Percentiles rank a stretch among this genome's conserved stretches.
phyloP scores from a whole-genome alignment of 2,329 filamentous ascomycete species.

The Fonsecaea pugnacius region DNA sequence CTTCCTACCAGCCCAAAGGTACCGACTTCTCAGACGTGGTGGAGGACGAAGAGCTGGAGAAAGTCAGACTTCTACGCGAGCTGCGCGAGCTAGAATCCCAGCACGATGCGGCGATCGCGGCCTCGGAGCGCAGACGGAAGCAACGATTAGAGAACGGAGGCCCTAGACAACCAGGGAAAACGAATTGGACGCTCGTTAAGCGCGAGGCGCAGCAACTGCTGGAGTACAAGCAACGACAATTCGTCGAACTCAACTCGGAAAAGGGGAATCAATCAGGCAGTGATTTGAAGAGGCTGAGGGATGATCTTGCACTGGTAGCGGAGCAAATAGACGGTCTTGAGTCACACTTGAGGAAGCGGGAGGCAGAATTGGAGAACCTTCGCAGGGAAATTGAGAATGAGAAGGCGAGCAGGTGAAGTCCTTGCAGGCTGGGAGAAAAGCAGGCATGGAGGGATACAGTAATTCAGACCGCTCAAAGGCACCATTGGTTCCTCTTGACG shows the following conservation, averaged over 20 bases:
- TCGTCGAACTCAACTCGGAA: slow-evolving; percentile 68
- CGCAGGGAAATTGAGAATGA: slow-evolving; percentile 84
- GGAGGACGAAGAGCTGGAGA: slow-evolving; percentile 93
- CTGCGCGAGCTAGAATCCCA: slow-evolving; percentile 86
- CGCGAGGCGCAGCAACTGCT: slow-evolving; percentile 90
- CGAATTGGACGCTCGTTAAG: slow-evolving; percentile 87
- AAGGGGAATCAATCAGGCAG: slow-evolving; percentile 69
- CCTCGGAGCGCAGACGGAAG: slow-evolving; percentile 64
- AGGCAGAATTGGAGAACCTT: slow-evolving; percentile 76
- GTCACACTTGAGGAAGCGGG: slow-evolving; percentile 74
- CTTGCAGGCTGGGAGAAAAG: background rate
- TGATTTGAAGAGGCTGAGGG: slow-evolving; percentile 74
- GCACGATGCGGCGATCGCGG: slow-evolving; percentile 78
- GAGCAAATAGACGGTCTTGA: slow-evolving; percentile 94
- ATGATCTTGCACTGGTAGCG: slow-evolving; percentile 86
- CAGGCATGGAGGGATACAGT: slow-evolving; percentile 6
- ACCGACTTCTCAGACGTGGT: slow-evolving; percentile 88
- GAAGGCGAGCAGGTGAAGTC: slow-evolving; percentile 59
- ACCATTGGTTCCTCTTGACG: slow-evolving; percentile 13
- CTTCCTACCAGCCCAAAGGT: slow-evolving; percentile 71
- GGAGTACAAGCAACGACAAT: slow-evolving; percentile 86
- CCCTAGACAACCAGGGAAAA: slow-evolving; percentile 43
- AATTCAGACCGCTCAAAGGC: slow-evolving; percentile 9
- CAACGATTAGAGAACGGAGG: slow-evolving; percentile 39
- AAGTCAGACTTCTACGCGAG: slow-evolving; percentile 91